Evolutionary conservation across 306 rosid genomes (phyloP).

Genomic region (Gynostemma pentaphyllum): DNA sequence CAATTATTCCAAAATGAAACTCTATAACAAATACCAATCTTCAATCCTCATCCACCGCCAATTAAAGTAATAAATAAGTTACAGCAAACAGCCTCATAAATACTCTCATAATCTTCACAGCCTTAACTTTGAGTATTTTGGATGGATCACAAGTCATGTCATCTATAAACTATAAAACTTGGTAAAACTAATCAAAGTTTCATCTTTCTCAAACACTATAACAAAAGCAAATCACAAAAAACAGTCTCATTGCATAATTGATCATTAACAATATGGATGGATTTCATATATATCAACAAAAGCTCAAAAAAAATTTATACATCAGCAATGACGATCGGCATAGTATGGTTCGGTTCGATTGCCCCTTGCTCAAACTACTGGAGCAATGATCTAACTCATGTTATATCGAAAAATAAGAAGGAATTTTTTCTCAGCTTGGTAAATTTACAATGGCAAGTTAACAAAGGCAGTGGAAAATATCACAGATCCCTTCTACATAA

Average conservation of each 20-base stretch:
- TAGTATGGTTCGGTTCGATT: background rate
- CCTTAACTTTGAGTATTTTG: no score
- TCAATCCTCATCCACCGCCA: no score
- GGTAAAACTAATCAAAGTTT: no score
- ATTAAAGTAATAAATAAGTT: background rate
- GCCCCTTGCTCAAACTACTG: constrained; percentile 9
- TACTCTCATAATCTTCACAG: background rate
- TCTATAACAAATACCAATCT: no score
- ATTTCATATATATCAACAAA: no score
- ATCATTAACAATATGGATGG: no score
- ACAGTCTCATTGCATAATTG: background rate
- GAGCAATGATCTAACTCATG: background rate
- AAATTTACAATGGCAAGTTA: constrained; percentile 33
- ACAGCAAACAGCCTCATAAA: background rate
- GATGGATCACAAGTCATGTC: no score
- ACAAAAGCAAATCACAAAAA: constrained; percentile 1
- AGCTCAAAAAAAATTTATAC: constrained; percentile 4
- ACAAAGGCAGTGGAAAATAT: constrained; percentile 8
- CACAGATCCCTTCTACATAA: constrained; percentile 96
- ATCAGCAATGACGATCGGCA: background rate
- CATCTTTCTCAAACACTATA: background rate
- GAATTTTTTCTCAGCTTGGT: constrained; percentile 13
- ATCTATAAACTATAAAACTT: no score
- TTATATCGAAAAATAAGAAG: constrained; percentile 34
- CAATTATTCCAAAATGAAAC: no score